phyloP scores from a whole-genome alignment of 768 basidiomycete species.

The Arthromyces matolae region DNA sequence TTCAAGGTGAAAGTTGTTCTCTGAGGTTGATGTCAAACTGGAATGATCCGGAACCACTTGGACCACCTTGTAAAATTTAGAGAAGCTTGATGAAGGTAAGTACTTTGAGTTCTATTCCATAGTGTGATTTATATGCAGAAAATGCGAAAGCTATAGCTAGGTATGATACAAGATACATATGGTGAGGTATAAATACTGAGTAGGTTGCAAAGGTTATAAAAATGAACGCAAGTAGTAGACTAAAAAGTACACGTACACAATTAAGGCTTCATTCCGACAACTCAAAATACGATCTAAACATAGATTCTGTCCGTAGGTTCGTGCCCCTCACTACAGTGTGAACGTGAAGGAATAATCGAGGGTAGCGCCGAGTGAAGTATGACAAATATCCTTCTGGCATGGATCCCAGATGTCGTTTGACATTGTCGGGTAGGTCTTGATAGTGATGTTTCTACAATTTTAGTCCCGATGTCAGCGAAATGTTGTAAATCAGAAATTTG shows the following conservation, averaged over 20 bases:
- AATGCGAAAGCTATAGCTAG: constrained; percentile 5
- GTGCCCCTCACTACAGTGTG: constrained; percentile 76
- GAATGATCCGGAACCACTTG: too few species aligned
- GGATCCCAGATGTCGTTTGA: constrained; percentile 82
- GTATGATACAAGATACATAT: constrained; percentile 14
- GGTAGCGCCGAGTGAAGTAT: constrained; percentile 95
- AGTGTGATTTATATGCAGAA: neutral
- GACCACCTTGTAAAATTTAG: too few species aligned
- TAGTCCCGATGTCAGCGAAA: neutral
- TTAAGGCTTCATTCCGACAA: constrained; percentile 31
- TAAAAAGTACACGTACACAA: constrained; percentile 8
- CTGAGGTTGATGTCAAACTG: too few species aligned
- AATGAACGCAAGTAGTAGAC: too few species aligned
- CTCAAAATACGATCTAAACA: constrained; percentile 90
- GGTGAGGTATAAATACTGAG: constrained; percentile 14
- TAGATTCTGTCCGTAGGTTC: constrained; percentile 74
- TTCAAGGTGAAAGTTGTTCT: too few species aligned
- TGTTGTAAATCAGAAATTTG: neutral
- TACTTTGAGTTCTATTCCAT: too few species aligned
- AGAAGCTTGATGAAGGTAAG: too few species aligned
- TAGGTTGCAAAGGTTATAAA: neutral
- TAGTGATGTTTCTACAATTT: constrained; percentile 88
- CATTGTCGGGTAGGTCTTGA: constrained; percentile 91
- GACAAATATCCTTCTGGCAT: constrained; percentile 90
- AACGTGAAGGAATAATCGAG: constrained; percentile 87